A percentile compares a stretch with the other conserved stretches of the same genome.
phyloP scores from a whole-genome alignment of 78 protist species.

The Protostelium mycophagum region DNA sequence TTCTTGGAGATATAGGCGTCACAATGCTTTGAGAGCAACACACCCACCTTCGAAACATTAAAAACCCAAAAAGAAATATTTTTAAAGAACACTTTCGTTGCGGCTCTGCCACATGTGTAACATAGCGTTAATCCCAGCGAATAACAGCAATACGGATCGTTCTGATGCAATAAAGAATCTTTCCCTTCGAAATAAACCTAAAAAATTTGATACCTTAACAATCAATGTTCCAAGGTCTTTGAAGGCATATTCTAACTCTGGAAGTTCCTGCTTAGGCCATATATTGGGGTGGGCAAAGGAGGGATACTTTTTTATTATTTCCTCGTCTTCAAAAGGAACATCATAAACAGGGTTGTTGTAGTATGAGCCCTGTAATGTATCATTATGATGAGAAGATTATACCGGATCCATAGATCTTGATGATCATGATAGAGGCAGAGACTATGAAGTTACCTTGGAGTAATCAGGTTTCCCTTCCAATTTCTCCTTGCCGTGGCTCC shows the following conservation, averaged over 20 bases:
- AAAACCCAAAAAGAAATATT: no score
- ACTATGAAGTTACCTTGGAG: background rate
- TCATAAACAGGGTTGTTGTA: constrained; percentile 69
- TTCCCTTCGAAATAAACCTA: background rate
- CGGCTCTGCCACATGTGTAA: no score
- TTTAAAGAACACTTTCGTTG: no score
- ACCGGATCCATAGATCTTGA: background rate
- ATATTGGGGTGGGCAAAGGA: constrained; percentile 54
- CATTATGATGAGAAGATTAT: background rate
- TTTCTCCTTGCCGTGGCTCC: constrained; percentile 59
- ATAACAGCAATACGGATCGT: no score
- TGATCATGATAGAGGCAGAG: background rate
- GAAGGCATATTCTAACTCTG: constrained; percentile 40
- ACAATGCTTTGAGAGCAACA: constrained; percentile 47
- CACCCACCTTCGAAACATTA: constrained; percentile 39
- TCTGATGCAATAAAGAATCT: background rate
- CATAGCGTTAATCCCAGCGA: no score
- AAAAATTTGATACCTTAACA: constrained; percentile 12
- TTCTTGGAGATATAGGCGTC: constrained; percentile 24
- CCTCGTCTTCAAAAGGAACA: constrained; percentile 43
- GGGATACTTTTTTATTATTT: constrained; percentile 48
- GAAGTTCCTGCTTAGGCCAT: constrained; percentile 64
- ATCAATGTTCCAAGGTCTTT: constrained; percentile 48
- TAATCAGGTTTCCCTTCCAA: constrained; percentile 3
- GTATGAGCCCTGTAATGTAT: constrained; percentile 52